Evolutionary conservation across 345 rosid species (phyloP), one percentile per base, ranked within the genome.

Genomic region (Corchorus olitorius): DNA sequence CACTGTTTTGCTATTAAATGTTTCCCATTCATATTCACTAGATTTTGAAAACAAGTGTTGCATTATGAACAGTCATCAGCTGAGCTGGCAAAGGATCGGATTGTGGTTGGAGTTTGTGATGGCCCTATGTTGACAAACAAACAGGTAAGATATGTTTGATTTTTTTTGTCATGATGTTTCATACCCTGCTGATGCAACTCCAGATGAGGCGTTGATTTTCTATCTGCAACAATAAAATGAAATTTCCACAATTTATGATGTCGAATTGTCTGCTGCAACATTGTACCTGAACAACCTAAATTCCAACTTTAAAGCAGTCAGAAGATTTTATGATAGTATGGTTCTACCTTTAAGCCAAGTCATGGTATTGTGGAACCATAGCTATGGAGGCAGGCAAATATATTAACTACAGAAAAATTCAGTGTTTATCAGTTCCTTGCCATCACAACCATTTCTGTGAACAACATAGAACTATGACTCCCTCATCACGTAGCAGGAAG

Each of bases 71-170:
- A 95, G 99, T 96, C 89, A 50, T 80, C 98, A 16, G 88, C 91
- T 5, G 90, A 89, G 80, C 84, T 91, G 64, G 90, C 98, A 0
- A 87, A 79, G 70, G 86, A 89, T 55, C 81, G 94, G 65, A 81
- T 93, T 64, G 93, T 95, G 59, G 74, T 92, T 6, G 97, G 97
- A 65, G 93, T 93, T 37, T 92, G 97, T 56, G 97, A 92, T 66
- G 99, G 97, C 9, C 92, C 98, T 12, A 92, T 91, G 99, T 74
- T 93, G 83, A 67, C 80, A 33, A 92, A 85, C 3, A 96, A 92
- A 78, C 83, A 89, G 93, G 98, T 89, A 65, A 27, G 63, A 2
- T 9, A n/a, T 10, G 43, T 8, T 64, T 39, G 27, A 45, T 45
- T 27, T 64, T 6, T 64, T 13, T 64, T 64, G 69, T n/a, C 53